Evolutionary conservation across 2,329 filamentous ascomycete species (phyloP).

Genomic region (Claviceps sp.): DNA sequence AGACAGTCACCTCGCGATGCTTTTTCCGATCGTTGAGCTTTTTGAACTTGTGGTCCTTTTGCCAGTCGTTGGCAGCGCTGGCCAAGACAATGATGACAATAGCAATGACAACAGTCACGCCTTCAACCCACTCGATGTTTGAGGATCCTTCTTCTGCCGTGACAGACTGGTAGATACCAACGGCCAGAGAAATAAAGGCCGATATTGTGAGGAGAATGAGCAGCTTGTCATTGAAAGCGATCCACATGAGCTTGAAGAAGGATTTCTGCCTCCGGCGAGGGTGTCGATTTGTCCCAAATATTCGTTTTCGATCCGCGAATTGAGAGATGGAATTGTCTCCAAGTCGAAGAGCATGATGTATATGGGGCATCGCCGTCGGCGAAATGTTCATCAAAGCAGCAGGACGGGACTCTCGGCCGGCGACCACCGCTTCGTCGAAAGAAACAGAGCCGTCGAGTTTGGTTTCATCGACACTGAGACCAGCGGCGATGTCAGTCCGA

Average conservation of each 20-base stretch:
- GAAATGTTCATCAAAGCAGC: slow-evolving; percentile 11
- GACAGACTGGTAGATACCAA: slow-evolving; percentile 62
- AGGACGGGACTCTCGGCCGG: slow-evolving; percentile 19
- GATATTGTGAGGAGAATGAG: slow-evolving; percentile 58
- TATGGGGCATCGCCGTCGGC: slow-evolving; percentile 9
- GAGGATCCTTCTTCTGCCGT: slow-evolving; percentile 35
- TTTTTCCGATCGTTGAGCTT: slow-evolving; percentile 73
- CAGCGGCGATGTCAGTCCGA: slow-evolving; percentile 31
- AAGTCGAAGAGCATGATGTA: slow-evolving; percentile 16
- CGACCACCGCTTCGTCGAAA: slow-evolving; percentile 35
- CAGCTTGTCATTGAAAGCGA: slow-evolving; percentile 73
- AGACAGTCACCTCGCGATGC: slow-evolving; percentile 58
- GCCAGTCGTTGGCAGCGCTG: slow-evolving; percentile 69
- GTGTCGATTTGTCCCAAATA: slow-evolving; percentile 50
- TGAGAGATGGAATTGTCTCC: slow-evolving; percentile 14
- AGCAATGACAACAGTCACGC: slow-evolving; percentile 64
- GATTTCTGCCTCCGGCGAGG: slow-evolving; percentile 53
- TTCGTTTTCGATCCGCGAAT: slow-evolving; percentile 47
- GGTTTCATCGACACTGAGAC: slow-evolving; percentile 37
- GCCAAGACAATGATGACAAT: slow-evolving; percentile 65
- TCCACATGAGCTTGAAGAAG: slow-evolving; percentile 56
- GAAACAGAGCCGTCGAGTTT: slow-evolving; percentile 29
- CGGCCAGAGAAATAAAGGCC: slow-evolving; percentile 58
- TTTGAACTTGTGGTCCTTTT: slow-evolving; percentile 70
- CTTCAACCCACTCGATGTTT: slow-evolving; percentile 68